Percentiles rank a stretch among this genome's conserved stretches.
These are phyloP conservation scores for Aspergillus sp. DNA, from an alignment of 2,329 filamentous ascomycete species.

Conservation along the genomic window DNA sequence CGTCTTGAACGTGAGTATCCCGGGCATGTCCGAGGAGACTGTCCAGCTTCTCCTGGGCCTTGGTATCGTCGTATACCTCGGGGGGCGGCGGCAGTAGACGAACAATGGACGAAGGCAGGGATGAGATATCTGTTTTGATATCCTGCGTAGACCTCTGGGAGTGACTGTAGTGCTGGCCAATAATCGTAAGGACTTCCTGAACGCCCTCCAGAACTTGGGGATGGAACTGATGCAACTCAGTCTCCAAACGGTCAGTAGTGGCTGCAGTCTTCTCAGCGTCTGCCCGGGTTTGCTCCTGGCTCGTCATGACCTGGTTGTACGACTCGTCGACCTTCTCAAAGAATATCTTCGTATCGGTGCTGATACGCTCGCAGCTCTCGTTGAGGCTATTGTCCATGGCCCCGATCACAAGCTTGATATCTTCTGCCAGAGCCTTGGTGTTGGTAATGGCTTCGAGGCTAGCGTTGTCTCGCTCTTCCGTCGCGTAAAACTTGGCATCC, in stretches of 20 bases:
- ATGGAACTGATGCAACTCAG: constrained; percentile 72
- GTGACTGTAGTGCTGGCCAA: constrained; percentile 83
- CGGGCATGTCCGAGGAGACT: constrained; percentile 32
- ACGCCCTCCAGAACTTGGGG: constrained; percentile 83
- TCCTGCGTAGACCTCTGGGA: constrained; percentile 63
- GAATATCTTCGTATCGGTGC: constrained; percentile 79
- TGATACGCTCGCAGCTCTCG: constrained; percentile 78
- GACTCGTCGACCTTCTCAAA: constrained; percentile 77
- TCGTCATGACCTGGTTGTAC: constrained; percentile 63
- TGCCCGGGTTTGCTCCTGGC: constrained; percentile 76
- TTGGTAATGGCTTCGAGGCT: constrained; percentile 66
- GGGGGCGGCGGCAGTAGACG: constrained; percentile 47
- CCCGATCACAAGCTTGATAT: constrained; percentile 78
- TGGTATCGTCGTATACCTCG: constrained; percentile 58
- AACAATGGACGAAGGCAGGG: constrained; percentile 47
- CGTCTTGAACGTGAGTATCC: constrained; percentile 54
- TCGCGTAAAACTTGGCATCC: constrained; percentile 65
- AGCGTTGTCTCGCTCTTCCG: constrained; percentile 65
- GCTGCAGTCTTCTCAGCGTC: constrained; percentile 69
- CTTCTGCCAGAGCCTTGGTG: constrained; percentile 76
- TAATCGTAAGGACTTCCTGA: constrained; percentile 74
- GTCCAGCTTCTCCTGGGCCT: constrained; percentile 55
- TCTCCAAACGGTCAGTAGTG: constrained; percentile 68
- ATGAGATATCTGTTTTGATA: constrained; percentile 49
- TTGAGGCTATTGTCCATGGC: constrained; percentile 74